Conservation (phyloP, 1,284 basidiomycete genomes). For the Cutaneotrichosporon daszewskae region DNA sequence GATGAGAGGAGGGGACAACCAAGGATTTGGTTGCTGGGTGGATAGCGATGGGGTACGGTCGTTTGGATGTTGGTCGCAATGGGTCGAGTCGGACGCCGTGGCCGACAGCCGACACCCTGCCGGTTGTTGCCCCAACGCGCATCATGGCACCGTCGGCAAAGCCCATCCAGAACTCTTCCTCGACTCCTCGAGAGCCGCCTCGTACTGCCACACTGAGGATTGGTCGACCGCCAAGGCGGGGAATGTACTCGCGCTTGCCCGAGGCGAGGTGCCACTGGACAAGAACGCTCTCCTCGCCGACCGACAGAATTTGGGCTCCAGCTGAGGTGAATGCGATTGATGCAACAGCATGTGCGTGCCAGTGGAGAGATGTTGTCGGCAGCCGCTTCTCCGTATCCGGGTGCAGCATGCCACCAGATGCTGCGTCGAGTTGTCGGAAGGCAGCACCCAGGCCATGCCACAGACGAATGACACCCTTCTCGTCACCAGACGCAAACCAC, state of each 20-base stretch:
- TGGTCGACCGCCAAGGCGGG: constrained; percentile 81
- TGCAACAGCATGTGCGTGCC: constrained; percentile 95
- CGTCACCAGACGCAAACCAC: constrained; percentile 91
- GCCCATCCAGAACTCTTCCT: constrained; percentile 82
- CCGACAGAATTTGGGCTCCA: constrained; percentile 87
- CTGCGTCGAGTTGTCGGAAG: constrained; percentile 41
- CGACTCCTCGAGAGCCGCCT: constrained; percentile 51
- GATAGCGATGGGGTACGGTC: constrained; percentile 54
- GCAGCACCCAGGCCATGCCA: constrained; percentile 83
- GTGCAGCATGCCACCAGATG: constrained; percentile 7
- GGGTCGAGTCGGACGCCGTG: constrained; percentile 42
- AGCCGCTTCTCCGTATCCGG: constrained; percentile 33
- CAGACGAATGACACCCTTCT: constrained; percentile 73
- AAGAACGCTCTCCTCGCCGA: constrained; percentile 90
- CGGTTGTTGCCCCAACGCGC: constrained; percentile 69
- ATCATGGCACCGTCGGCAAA: constrained; percentile 76
- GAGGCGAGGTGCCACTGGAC: constrained; percentile 92
- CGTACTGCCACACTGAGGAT: constrained; percentile 61
- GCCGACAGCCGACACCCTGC: constrained; percentile 65
- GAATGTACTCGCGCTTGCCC: constrained; percentile 82
- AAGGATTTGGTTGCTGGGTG: constrained; percentile 68
- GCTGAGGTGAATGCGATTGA: constrained; percentile 82
- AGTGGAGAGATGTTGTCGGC: constrained; percentile 83
- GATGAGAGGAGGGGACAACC: constrained; percentile 86
- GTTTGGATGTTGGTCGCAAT: constrained; percentile 25